These are phyloP conservation scores for Fusarium miscanthi DNA, from an alignment of 2,329 filamentous ascomycete genomes.

Conservation along the genomic window DNA sequence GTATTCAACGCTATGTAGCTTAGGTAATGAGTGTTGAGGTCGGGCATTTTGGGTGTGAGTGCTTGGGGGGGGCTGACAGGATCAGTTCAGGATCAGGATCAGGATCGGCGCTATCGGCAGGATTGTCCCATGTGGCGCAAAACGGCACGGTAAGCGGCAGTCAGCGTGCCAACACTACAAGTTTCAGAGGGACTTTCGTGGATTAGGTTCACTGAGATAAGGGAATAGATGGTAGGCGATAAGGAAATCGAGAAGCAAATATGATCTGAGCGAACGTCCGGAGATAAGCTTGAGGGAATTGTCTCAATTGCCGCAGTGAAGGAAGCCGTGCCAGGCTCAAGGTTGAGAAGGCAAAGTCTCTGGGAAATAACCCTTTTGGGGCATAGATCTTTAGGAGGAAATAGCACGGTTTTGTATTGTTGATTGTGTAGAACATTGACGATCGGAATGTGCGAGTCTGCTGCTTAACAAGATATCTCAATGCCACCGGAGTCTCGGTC, in stretches of 20 bases:
- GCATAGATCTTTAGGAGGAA: rapidly evolving
- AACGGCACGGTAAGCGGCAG: neutral
- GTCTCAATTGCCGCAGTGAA: neutral
- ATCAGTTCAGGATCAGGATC: slow-evolving; percentile 8
- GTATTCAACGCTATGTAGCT: neutral
- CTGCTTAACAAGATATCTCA: neutral
- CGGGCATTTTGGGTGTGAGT: neutral
- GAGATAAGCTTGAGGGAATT: neutral
- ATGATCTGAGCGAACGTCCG: neutral
- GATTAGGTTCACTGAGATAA: neutral
- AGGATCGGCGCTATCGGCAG: neutral
- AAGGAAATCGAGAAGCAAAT: neutral
- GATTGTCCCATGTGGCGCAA: neutral
- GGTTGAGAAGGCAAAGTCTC: neutral
- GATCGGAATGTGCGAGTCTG: neutral
- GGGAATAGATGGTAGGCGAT: neutral
- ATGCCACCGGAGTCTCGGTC: neutral
- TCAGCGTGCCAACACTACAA: neutral
- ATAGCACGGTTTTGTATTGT: neutral
- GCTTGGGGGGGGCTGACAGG: neutral
- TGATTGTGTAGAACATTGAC: rapidly evolving
- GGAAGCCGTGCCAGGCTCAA: neutral
- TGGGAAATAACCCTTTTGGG: neutral
- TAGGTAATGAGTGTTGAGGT: neutral
- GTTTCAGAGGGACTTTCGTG: neutral